Base-by-base conservation (phyloP, 2,329 filamentous ascomycete genomes). In the Trichoderma koningii region DNA sequence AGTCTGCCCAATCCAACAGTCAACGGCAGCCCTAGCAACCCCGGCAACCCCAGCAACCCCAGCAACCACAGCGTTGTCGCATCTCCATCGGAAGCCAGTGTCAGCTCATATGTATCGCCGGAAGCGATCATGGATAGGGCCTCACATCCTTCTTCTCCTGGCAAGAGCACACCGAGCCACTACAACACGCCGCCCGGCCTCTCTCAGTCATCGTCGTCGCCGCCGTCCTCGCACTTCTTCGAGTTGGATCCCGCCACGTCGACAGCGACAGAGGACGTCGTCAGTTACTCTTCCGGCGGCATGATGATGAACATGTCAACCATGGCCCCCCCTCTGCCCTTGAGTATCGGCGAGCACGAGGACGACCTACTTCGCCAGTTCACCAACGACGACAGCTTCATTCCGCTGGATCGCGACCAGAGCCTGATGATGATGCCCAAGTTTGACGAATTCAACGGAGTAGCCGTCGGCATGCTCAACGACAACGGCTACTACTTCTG, bases 151-250 rank as follows among this genome's bases (percentile, higher is more conserved):
- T 71, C 71, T 7, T 83, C 83, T 10, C 83, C 84, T 1, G 76
- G 81, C 42, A 85, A 82, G 75, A 84, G 81, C 71, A 73, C 75
- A 4, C 73, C 75, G 19, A 84, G 83, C 74, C 80, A 82, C 64
- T 84, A 81, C 73, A 84, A 83, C 73, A 85, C 85, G 3, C 84
- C 85, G 5, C 85, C 85, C 1, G 85, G 84, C 67, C 81, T 88
- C 34, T 87, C 85, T n/a, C 81, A 85, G 66, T 85, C 85, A 23
- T 84, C 84, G 15, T 87, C 85, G 19, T 87, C 85, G 26, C 85
- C 85, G 4, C 82, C 82, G 30, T 76, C 80, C 6, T 71, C 73
- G n/a, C 78, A 76, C 51, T 83, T 79, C 73, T 85, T 83, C 69
- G 78, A 83, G 48, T 72, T 79, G 65, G 80, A 83, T 48, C 74